Percentiles rank a stretch among this genome's conserved stretches.
Evolutionary conservation across 495 filamentous ascomycete genomes (phyloP).

Genomic region (Monascus purpureus): DNA sequence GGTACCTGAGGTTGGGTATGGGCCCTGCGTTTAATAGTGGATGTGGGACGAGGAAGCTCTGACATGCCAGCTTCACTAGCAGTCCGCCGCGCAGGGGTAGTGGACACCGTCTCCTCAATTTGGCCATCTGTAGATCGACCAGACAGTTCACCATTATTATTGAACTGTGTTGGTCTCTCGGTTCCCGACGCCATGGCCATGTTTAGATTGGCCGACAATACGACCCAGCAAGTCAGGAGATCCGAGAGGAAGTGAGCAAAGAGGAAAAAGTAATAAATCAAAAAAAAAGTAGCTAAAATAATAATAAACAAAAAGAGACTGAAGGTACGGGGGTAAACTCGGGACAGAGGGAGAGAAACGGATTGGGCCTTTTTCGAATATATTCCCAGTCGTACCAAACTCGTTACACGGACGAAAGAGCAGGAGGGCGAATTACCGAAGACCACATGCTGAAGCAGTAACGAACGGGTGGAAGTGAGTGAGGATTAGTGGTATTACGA

Average conservation of each 20-base stretch:
- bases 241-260: conserved; percentile 23
- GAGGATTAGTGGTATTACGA: conserved; percentile 1
- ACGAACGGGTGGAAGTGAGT: conserved; percentile 4
- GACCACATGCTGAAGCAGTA: conserved; percentile 27
- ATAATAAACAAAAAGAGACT: conserved; percentile 4
- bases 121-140: conserved; percentile 19
- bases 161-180: conserved; percentile 29
- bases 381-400: conserved; percentile 17
- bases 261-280: conserved; percentile 4
- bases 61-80: conserved; percentile 18
- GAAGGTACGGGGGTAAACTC: background rate
- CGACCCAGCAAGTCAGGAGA: conserved; percentile 26
- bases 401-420: conserved; percentile 24
- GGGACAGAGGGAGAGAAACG: conserved; percentile 1
- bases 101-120: conserved; percentile 14
- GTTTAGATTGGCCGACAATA: conserved; percentile 19
- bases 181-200: conserved; percentile 30
- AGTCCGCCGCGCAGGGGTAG: conserved; percentile 14
- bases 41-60: conserved; percentile 15
- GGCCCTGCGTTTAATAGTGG: conserved; percentile 14
- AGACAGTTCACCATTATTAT: conserved; percentile 13
- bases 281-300: too few species aligned
- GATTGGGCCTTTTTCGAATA: background rate
- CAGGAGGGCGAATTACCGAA: conserved; percentile 24
- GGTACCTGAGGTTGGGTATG: conserved; percentile 24